Conservation (phyloP, 176 grass and related monocot genomes). For the Paspalum vaginatum region DNA sequence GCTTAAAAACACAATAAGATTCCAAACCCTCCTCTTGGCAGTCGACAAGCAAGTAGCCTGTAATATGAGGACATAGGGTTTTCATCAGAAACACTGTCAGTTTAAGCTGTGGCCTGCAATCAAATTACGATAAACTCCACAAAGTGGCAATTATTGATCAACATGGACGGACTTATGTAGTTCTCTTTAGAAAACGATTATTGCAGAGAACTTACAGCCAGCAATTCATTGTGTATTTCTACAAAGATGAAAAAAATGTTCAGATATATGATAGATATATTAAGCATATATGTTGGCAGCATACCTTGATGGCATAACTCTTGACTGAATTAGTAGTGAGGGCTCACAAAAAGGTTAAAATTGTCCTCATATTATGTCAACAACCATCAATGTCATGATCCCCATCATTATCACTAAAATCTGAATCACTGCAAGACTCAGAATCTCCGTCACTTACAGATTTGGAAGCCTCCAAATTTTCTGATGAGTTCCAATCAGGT, state of each 20-base stretch:
- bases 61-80: slow-evolving; percentile 14
- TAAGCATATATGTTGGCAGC: neutral
- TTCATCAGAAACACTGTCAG: slow-evolving; percentile 28
- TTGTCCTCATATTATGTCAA: slow-evolving; percentile 36
- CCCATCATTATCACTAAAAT: slow-evolving; percentile 46
- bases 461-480: slow-evolving; percentile 45
- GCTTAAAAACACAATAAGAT: slow-evolving; percentile 42
- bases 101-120: neutral
- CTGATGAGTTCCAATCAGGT: slow-evolving; percentile 85
- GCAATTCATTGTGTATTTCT: neutral
- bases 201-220: neutral
- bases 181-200: neutral
- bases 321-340: neutral
- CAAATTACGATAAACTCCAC: slow-evolving; percentile 21
- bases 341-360: neutral
- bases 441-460: slow-evolving; percentile 36
- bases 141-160: slow-evolving; percentile 2
- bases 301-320: slow-evolving; percentile 46
- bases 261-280: neutral
- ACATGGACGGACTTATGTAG: neutral
- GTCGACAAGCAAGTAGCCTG: slow-evolving; percentile 18
- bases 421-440: slow-evolving; percentile 54
- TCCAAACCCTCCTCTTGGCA: slow-evolving; percentile 38
- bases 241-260: slow-evolving; percentile 17
- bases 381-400: slow-evolving; percentile 42